Evolutionary conservation across 345 rosid genomes (phyloP), one percentile per base, ranked within the genome.

Genomic region (Trapa incisa): DNA sequence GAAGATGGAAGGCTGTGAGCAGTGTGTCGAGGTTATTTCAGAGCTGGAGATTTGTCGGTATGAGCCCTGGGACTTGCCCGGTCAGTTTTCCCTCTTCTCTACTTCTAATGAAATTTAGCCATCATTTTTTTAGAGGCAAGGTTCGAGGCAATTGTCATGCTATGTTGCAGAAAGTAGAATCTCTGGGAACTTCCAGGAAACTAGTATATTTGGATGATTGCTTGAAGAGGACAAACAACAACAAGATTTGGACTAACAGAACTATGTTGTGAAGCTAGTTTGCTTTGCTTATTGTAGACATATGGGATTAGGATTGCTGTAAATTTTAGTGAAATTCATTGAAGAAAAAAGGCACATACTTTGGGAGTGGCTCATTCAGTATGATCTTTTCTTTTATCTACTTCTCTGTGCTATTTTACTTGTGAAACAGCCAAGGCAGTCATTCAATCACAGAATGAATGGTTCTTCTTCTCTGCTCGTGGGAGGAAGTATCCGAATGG

Each of bases 41-140:
- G 87, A 88, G 67, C 73, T 93, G 22, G 97, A 93, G 38, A 82
- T 93, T 70, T 88, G 91, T 75, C 80, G 73, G 66, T 66, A 76
- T 50, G 97, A 89, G 80, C 96, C 98, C 4, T 89, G 98, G 97
- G 96, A 89, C 77, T 81, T 93, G 61, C 98, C 96, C 69, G 96
- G 96, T 92, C 48, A 0, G 38, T 41, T 41, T 22, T 37, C 3
- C 43, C 43, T 41, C 43, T 41, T 8, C 43, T 41, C 7, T 41
- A 8, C 43, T 41, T 8, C 43, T 41, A 4, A 8, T 41, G 43
- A 8, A 41, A 41, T 22, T 22, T 22, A 22, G 29, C 29, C 29
- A 41, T 41, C 43, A 1, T 41, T 41, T 41, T 41, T 41, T 41
- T 8, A 0, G 6, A 41, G 43, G 4, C 4, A 41, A 41, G 43